phyloP scores from a whole-genome alignment of 257 asterid genomes.

The Jacaranda mimosifolia region DNA sequence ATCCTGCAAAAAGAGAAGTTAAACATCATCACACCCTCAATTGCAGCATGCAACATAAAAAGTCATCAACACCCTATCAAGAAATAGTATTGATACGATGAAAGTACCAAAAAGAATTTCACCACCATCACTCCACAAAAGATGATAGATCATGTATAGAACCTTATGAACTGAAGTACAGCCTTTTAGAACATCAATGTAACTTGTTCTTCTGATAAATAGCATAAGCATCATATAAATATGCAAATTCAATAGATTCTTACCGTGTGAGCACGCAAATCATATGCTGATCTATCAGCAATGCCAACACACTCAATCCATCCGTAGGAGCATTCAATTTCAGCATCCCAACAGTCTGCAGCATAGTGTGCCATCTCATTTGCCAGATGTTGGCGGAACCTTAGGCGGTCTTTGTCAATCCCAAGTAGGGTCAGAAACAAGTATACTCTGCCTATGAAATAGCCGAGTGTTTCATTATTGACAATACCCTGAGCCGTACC shows the following conservation, averaged over 20 bases:
- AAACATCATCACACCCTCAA: neutral
- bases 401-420: slow-evolving; percentile 74
- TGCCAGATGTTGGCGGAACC: slow-evolving; percentile 84
- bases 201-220: neutral
- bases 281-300: slow-evolving; percentile 88
- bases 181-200: neutral
- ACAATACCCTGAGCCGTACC: slow-evolving; percentile 63
- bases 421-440: slow-evolving; percentile 78
- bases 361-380: slow-evolving; percentile 96
- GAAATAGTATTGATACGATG: neutral
- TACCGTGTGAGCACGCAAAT: slow-evolving; percentile 85
- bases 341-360: slow-evolving; percentile 96
- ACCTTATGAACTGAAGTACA: neutral
- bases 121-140: neutral
- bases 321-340: slow-evolving; percentile 82
- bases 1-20: slow-evolving; percentile 54
- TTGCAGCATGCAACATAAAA: neutral
- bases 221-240: neutral
- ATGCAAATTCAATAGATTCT: slow-evolving; percentile 22
- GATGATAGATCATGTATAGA: neutral
- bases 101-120: neutral
- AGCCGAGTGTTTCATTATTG: slow-evolving; percentile 83
- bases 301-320: slow-evolving; percentile 93
- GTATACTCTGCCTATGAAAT: slow-evolving; percentile 84
- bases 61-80: slow-evolving; percentile 13